These are phyloP conservation scores for Phytophthora nicotianae DNA, from an alignment of 352 stramenopile genomes.

Conservation along the genomic window DNA sequence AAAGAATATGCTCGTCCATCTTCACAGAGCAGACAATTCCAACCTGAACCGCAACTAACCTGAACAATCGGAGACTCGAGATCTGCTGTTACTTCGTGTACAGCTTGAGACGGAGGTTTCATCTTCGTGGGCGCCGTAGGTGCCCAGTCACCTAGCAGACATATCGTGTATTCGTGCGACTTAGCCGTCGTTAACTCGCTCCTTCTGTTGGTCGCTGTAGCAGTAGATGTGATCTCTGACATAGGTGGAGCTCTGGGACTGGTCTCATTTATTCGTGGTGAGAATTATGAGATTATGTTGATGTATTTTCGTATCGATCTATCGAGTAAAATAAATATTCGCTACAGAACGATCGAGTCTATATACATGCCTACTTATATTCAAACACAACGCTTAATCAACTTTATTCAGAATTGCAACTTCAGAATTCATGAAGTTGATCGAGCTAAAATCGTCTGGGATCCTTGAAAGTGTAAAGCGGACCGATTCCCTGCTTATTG, in stretches of 20 bases:
- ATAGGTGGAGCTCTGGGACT: background rate
- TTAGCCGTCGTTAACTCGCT: background rate
- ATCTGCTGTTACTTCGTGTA: conserved; percentile 50
- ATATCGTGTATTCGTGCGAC: conserved; percentile 56
- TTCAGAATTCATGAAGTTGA: too few relatives aligned
- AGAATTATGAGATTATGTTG: too few relatives aligned
- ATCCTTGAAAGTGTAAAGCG: background rate
- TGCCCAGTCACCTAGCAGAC: conserved; percentile 50
- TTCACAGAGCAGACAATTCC: conserved; percentile 55
- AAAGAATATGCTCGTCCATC: conserved; percentile 55
- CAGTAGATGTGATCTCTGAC: conserved; percentile 2
- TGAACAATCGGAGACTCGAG: conserved; percentile 52
- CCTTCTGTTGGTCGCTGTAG: conserved; percentile 7
- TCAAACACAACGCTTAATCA: too few relatives aligned
- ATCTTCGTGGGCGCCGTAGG: conserved; percentile 10
- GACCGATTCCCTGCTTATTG: background rate
- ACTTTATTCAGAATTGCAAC: too few relatives aligned
- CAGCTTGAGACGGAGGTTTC: background rate
- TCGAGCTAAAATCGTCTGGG: background rate
- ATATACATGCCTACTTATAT: too few relatives aligned
- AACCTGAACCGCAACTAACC: conserved; percentile 54
- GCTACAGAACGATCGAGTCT: too few relatives aligned
- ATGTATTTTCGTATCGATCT: too few relatives aligned
- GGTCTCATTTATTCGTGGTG: background rate
- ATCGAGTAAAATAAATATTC: too few relatives aligned